Conservation (phyloP, 768 basidiomycete species). For the Naematelia encephala region DNA sequence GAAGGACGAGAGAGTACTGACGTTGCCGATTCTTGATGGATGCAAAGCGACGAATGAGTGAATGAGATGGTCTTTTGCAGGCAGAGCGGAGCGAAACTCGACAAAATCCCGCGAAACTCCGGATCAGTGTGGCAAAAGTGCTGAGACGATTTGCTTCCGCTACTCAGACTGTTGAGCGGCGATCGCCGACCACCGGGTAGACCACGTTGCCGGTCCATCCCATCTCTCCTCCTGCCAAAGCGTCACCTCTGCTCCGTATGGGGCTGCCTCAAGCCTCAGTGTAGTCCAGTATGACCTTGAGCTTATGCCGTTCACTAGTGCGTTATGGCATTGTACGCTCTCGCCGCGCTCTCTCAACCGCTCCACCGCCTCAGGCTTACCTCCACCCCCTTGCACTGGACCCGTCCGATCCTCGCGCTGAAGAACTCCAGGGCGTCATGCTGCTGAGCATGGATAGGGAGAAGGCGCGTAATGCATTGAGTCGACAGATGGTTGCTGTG, state of each 20-base stretch:
- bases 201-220: not conserved
- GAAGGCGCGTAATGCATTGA: constrained; percentile 82
- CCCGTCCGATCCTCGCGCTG: constrained; percentile 5
- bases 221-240: no score
- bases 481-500: constrained; percentile 66
- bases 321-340: no score
- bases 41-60: not conserved
- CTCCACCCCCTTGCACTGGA: constrained; percentile 20
- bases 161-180: constrained; percentile 1
- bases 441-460: constrained; percentile 78
- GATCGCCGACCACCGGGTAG: not conserved
- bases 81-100: constrained; percentile 16
- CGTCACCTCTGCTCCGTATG: no score
- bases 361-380: constrained; percentile 28
- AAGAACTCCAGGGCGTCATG: constrained; percentile 59
- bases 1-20: constrained; percentile 1
- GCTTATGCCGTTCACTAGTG: no score
- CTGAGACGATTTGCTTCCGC: constrained; percentile 1
- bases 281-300: no score
- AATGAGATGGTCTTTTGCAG: not conserved
- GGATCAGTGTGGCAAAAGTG: constrained; percentile 4
- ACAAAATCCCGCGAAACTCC: constrained; percentile 14
- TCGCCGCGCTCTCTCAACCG: not conserved
- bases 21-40: constrained; percentile 24
- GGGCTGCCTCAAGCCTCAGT: no score